Base-by-base conservation (phyloP, 2,329 filamentous ascomycete species). In the Aspergillus arachidicola region DNA sequence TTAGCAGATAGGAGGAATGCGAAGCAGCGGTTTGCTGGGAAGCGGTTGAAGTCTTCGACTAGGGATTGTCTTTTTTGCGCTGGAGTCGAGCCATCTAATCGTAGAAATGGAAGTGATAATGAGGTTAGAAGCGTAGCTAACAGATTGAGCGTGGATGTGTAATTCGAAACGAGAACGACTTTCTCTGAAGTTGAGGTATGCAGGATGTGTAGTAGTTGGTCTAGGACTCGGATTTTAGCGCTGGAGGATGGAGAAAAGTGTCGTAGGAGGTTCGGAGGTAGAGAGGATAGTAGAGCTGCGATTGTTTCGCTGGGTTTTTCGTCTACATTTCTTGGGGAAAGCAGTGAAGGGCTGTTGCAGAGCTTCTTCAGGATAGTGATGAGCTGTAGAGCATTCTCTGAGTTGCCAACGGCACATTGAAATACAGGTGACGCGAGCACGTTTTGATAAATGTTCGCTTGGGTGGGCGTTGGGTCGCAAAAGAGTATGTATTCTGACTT, bases 141-240 rank as follows among this genome's bases (percentile, higher is more conserved):
- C 65, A 92, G 82, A 68, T 90, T 87, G 11, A 92, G 83, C 0
- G 90, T 92, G 11, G 87, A 87, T 0, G 90, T 92, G 73, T 91
- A 92, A 71, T 92, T 91, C 23, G 89, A 91, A n/a, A 92, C 89
- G 10, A 92, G 81, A 11, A 92, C 88, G 28, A 92, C 85, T 70
- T 92, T 92, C 70, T 92, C 90, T 1, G 83, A 78, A 0, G 89
- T 91, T 0, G 81, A 86, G 2, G 80, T 84, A 56, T 83, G 84
- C 28, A 92, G 82, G 12, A 82, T 83, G 67, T 89, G 84, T 1
- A 92, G 78, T 10, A 92, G 80, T 58, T 85, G 83, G 71, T 92
- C 89, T 3, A 92, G 80, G 1, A 91, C 85, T 50, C 88, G 84
- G 26, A 92, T 80, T 72, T 92, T 92, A 30, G 85, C 84, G 64